Base-by-base conservation (phyloP, 306 rosid genomes). In the Acmispon strigosus region DNA sequence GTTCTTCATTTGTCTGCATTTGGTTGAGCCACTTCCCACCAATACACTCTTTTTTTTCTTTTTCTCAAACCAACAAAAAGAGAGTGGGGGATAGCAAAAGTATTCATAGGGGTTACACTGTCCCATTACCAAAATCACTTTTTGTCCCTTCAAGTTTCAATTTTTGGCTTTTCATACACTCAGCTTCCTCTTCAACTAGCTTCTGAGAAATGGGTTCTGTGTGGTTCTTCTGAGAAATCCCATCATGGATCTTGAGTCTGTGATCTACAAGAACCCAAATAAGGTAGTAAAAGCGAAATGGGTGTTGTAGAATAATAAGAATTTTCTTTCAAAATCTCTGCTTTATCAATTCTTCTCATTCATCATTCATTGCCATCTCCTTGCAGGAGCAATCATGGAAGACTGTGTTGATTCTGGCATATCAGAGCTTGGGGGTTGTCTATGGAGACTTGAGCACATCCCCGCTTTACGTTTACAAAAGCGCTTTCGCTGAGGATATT, bases 401-500 rank as follows among this genome's bases (percentile, higher is more conserved):
- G 82, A 85, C 93, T 4, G 85, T 93, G 69, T 54, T 93, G 60
- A 86, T 89, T 58, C 70, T 94, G 81, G 98, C 97, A 11, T 93
- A 90, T 65, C 98, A 93, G 69, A 93, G 98, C 78, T 82, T 93
- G 77, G 98, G 98, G 53, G 97, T 93, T 54, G 98, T 90, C 42
- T 93, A 93, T 79, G 98, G 98, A 10, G 98, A 92, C 70, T 90
- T 92, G 67, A 85, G 96, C 68, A 92, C 98, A 61, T 92, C 98
- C 1, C 98, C 98, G 71, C 74, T 93, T 5, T 93, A 87, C 52
- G 98, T 93, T 2, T 93, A 90, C 88, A 90, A 88, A 75, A 90
- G 97, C 67, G 56, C 98, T 66, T 93, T 93, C 61, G 98, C 87
- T 48, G 98, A 93, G 73, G 98, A 93, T 69, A 90, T 93, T 66